These are phyloP conservation scores for Dactylella cylindrospora DNA, from an alignment of 2,329 filamentous ascomycete species.

Conservation along the genomic window DNA sequence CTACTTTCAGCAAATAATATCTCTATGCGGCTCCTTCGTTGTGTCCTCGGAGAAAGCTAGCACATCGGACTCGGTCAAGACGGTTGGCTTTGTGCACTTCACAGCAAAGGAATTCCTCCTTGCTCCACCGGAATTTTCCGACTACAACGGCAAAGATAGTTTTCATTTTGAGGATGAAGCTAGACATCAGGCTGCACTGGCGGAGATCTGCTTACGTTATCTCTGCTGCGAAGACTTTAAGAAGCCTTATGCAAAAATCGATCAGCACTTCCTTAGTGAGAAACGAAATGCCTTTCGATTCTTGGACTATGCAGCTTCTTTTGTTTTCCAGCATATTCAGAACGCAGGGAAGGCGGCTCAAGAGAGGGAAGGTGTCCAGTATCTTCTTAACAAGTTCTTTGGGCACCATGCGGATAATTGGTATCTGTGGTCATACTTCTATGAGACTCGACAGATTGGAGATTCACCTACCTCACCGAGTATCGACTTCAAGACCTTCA, in stretches of 20 bases:
- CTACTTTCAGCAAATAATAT: constrained; percentile 29
- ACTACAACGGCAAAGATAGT: constrained; percentile 17
- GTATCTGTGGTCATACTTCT: constrained; percentile 29
- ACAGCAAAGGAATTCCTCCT: constrained; percentile 43
- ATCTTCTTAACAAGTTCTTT: constrained; percentile 25
- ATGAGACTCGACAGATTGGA: constrained; percentile 11
- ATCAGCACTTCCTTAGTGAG: constrained; percentile 9
- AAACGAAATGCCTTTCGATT: constrained; percentile 21
- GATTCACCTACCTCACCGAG: not conserved
- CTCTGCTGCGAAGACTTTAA: constrained; percentile 30
- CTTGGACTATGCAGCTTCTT: constrained; percentile 23
- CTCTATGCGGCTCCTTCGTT: constrained; percentile 31
- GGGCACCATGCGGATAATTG: constrained; percentile 23
- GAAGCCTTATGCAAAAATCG: constrained; percentile 19
- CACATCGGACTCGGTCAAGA: constrained; percentile 13
- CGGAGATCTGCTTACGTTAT: constrained; percentile 27
- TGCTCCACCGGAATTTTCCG: constrained; percentile 8
- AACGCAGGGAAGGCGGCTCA: constrained; percentile 12
- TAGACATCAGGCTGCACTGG: constrained; percentile 18
- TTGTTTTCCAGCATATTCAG: constrained; percentile 31
- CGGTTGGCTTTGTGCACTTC: constrained; percentile 43
- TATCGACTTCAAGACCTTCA: constrained; percentile 11
- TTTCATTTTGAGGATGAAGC: constrained; percentile 35
- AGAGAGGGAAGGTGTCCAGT: constrained; percentile 8
- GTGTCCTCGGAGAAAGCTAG: constrained; percentile 13